phyloP scores from a whole-genome alignment of 2,329 filamentous ascomycete species.

The Phialemonium atrogriseum region DNA sequence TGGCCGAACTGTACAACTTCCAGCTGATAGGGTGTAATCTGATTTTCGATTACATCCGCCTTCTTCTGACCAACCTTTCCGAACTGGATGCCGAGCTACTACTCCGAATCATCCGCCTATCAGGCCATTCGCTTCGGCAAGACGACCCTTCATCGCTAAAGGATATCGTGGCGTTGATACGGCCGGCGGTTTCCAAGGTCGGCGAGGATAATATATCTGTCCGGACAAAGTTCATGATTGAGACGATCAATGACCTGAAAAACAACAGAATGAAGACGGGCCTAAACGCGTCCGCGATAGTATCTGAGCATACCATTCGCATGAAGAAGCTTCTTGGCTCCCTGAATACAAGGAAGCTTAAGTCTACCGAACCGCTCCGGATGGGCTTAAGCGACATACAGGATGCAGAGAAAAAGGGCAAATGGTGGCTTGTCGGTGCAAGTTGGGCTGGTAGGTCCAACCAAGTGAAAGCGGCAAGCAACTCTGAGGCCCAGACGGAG shows the following conservation, averaged over 20 bases:
- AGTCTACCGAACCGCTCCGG: conserved; percentile 72
- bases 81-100: conserved; percentile 86
- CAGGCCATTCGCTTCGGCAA: conserved; percentile 72
- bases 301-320: conserved; percentile 72
- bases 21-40: conserved; percentile 76
- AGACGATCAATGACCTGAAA: conserved; percentile 88
- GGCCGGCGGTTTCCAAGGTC: conserved; percentile 58
- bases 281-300: conserved; percentile 59
- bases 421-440: conserved; percentile 98
- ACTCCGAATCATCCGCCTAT: conserved; percentile 73
- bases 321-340: conserved; percentile 85
- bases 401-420: conserved; percentile 77
- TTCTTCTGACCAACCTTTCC: conserved; percentile 65
- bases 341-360: conserved; percentile 58
- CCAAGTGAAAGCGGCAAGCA: conserved; percentile 2
- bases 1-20: conserved; percentile 87
- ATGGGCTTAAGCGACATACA: conserved; percentile 76
- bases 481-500: conserved; percentile 20
- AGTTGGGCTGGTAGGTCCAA: conserved; percentile 57
- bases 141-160: conserved; percentile 86
- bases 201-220: conserved; percentile 69
- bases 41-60: conserved; percentile 83
- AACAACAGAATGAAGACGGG: conserved; percentile 84
- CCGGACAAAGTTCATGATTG: conserved; percentile 94
- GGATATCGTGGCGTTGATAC: conserved; percentile 75